Evolutionary conservation across 495 filamentous ascomycete genomes (phyloP), one percentile per base, ranked within the genome.

Genomic region (Penicillium turbatum): DNA sequence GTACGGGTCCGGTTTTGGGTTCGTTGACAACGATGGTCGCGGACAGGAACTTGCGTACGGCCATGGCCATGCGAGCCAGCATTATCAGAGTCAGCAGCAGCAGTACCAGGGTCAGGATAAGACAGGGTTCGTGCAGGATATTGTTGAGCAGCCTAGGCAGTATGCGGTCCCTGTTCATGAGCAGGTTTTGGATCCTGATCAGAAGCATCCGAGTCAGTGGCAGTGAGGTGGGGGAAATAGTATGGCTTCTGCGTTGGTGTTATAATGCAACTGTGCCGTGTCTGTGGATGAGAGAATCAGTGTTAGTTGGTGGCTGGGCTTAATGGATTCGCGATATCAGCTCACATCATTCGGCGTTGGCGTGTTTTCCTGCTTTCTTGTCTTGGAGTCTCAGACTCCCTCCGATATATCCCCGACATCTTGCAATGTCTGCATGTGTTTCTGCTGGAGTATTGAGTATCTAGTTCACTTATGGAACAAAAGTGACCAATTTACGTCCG

Each of bases 21-120:
- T 69, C 24, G 47, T 66, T n/a, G 65, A 68, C 36, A 65, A 36
- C 11, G 59, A 70, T 42, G 67, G 65, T 0, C 60, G 57, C 17
- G 48, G 32, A 0, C 63, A 63, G 5, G 46, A 62, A 30, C 51
- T 59, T 19, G 58, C 53, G 11, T 56, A 62, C 39, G 55, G 48
- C 1, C 34, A 55, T 35, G 43, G 21, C 4, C 43, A 21, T 3
- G n/a, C n/a, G n/a, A 16, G 24, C 30, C 43, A 34, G 16, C 29
- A n/a, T 11, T 37, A 48, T 6, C 45, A 48, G 32, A 15, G 1
- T 15, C 45, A 48, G 1, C 46, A 49, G 16, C 43, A 41, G 27
- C 35, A 39, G 1, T 39, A 41, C 52, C 30, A 59, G 6, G 13
- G 19, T 16, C 35, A 49, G 3, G 47, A 30, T 8, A 49, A 60